Evolutionary conservation across 805 yeast species (phyloP).

Genomic region (Wickerhamiella slavikovae): DNA sequence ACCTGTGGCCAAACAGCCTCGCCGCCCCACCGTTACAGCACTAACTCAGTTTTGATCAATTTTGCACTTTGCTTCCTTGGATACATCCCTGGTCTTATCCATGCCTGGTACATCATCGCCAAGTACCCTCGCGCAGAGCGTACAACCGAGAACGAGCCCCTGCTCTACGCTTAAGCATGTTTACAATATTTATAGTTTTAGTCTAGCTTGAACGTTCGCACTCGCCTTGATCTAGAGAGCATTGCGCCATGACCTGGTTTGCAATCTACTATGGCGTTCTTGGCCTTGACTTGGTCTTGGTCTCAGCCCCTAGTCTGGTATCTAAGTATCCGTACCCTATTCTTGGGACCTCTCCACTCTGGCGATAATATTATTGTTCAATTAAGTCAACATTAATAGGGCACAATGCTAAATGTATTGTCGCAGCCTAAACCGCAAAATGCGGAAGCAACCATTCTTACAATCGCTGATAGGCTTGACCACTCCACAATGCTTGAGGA

Average conservation of each 20-base stretch:
- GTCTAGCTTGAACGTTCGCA: too few relatives aligned
- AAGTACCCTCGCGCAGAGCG: constrained; percentile 29
- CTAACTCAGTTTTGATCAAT: constrained; percentile 29
- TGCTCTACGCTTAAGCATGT: constrained; percentile 1
- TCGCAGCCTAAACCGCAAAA: constrained; percentile 31
- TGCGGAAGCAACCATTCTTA: constrained; percentile 70
- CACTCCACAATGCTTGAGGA: constrained; percentile 70
- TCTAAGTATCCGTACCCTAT: too few relatives aligned
- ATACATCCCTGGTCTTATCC: constrained; percentile 57
- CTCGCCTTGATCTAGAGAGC: too few relatives aligned
- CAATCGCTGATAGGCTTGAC: constrained; percentile 67
- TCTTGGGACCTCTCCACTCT: too few relatives aligned
- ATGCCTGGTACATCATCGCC: constrained; percentile 59
- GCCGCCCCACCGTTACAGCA: neutral
- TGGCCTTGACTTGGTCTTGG: too few relatives aligned
- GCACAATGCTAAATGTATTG: constrained; percentile 21
- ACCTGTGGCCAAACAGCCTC: constrained; percentile 1
- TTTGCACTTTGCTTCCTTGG: constrained; percentile 52
- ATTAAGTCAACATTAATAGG: too few relatives aligned
- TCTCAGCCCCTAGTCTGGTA: too few relatives aligned
- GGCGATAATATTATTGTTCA: too few relatives aligned
- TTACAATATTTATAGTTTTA: too few relatives aligned
- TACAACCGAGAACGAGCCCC: constrained; percentile 2
- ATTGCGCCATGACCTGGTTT: too few relatives aligned
- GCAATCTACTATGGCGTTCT: too few relatives aligned